Evolutionary conservation across 768 basidiomycete genomes (phyloP), one percentile per base, ranked within the genome.

Genomic region (Podaxis rugospora): DNA sequence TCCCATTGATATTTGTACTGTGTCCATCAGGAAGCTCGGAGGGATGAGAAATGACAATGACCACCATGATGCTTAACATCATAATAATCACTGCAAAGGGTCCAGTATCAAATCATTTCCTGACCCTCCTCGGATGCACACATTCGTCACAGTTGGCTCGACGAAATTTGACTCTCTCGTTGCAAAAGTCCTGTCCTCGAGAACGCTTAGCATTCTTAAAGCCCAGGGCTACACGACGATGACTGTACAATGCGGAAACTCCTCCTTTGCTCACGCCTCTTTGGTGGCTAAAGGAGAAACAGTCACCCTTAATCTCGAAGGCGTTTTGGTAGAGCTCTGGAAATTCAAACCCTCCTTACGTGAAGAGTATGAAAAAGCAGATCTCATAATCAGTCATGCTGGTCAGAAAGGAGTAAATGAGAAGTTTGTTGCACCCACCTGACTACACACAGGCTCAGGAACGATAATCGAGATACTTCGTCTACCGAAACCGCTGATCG

Each of bases 381-480:
- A 93, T 69, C 74, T 95, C 53, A 82, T 99, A 55, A 89, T 99
- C 40, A 92, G 93, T 66, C 96, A 98, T 80, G 96, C 94, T 69
- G 96, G 96, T 94, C 69, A 65, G 83, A 68, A 44, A 42, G 49
- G 32, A 7, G 23, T 49, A 14, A 27, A 49, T 25, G 42, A 44
- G 18, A n/a, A 16, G 11, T 4, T 25, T 2, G 40, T 42, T 42
- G 40, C 13, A 25, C 47, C 18, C 2, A 27, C 9, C 11, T 63
- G 55, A 61, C 54, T 52, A 36, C 46, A 39, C 56, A 51, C 21
- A 98, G 96, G 96, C 55, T 90, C 96, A 21, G 96, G 96, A 10
- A 97, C 96, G 3, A 95, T 98, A 67, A 80, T 98, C 32, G 92
- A 96, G 49, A 92, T 88, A 9, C 77, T 98, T 51, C 80, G 94